Evolutionary conservation across 2,329 filamentous ascomycete species (phyloP).

Genomic region (Chaetothyriales sp.): DNA sequence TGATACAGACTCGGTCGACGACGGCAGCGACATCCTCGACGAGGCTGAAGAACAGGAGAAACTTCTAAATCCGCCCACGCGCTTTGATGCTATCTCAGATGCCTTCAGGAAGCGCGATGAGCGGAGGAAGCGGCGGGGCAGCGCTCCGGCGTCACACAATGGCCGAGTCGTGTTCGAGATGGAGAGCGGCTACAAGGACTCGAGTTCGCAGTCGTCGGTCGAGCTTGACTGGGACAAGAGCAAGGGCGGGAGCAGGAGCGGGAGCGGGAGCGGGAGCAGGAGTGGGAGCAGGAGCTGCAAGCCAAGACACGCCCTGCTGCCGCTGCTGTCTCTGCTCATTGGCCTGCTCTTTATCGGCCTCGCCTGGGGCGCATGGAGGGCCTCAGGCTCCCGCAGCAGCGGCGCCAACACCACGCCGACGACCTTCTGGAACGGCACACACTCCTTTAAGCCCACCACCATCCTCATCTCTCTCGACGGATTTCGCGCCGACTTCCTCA

Average conservation of each 20-base stretch:
- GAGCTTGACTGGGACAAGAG: constrained; percentile 38
- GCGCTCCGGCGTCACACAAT: constrained; percentile 28
- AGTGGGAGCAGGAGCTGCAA: constrained; percentile 20
- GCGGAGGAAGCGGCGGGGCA: constrained; percentile 37
- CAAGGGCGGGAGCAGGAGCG: not conserved
- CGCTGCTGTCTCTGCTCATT: constrained; percentile 26
- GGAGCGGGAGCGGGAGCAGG: constrained; percentile 19
- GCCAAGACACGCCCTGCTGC: constrained; percentile 14
- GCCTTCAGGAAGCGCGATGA: constrained; percentile 33
- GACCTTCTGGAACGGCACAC: constrained; percentile 62
- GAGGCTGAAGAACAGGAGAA: constrained; percentile 55
- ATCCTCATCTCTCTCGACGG: constrained; percentile 90
- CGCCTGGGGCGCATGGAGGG: constrained; percentile 43
- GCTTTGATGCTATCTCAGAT: constrained; percentile 25
- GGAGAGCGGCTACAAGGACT: constrained; percentile 62
- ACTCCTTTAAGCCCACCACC: constrained; percentile 79
- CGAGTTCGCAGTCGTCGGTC: constrained; percentile 46
- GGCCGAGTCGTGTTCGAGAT: constrained; percentile 65
- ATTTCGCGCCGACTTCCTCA: constrained; percentile 86
- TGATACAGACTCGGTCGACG: not conserved
- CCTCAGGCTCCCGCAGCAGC: constrained; percentile 27
- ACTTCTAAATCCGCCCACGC: constrained; percentile 29
- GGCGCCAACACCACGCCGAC: constrained; percentile 13
- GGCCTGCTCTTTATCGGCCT: constrained; percentile 41
- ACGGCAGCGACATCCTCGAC: constrained; percentile 39